phyloP scores from a whole-genome alignment of 177 flowering plant genomes.

The Vitis hybrid region DNA sequence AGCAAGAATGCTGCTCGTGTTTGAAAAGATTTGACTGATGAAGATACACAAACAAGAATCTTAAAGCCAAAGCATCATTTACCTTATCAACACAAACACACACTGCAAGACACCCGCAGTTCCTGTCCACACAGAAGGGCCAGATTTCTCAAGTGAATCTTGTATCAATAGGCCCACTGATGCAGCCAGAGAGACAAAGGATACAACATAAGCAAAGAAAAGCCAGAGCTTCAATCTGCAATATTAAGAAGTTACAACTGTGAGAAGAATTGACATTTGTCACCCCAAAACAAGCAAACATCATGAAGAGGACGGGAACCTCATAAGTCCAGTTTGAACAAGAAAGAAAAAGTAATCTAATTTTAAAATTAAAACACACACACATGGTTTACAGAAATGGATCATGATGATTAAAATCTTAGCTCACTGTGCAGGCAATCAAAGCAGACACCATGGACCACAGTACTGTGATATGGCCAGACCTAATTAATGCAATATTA shows the following conservation, averaged over 20 bases:
- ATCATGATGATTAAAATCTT: neutral
- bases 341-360: neutral
- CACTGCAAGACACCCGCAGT: slow-evolving; percentile 93
- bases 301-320: neutral
- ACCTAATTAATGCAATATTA: too few species aligned
- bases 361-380: neutral
- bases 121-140: slow-evolving; percentile 92
- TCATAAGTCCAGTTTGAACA: neutral
- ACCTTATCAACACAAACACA: slow-evolving; percentile 90
- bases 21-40: neutral
- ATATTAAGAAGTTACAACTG: slow-evolving; percentile 10
- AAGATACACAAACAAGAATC: neutral
- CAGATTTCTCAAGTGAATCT: slow-evolving; percentile 67
- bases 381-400: neutral
- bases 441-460: too few species aligned
- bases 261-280: slow-evolving; percentile 6
- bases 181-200: slow-evolving; percentile 91
- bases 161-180: slow-evolving; percentile 88
- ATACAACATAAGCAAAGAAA: slow-evolving; percentile 90
- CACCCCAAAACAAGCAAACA: neutral
- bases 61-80: neutral
- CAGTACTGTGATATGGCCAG: too few species aligned
- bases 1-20: too few species aligned
- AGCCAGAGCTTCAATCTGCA: slow-evolving; percentile 97
- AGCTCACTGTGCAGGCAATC: too few species aligned